A percentile compares a stretch with the other conserved stretches of the same genome.
Evolutionary conservation across 140 eudicot species (phyloP).

Genomic region (Anethum foeniculum): DNA sequence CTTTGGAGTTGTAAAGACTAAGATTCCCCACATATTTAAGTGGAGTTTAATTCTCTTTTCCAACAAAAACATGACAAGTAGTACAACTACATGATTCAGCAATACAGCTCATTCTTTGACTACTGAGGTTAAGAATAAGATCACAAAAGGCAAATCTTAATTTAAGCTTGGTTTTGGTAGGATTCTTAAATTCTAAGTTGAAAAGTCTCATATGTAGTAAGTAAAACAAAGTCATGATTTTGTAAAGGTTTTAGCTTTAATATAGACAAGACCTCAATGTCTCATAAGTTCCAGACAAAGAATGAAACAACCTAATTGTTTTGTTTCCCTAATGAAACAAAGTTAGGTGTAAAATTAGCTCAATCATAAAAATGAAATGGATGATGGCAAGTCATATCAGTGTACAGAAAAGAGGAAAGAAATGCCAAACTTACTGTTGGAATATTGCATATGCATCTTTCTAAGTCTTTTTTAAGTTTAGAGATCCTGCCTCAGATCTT

Average conservation of each 20-base stretch:
- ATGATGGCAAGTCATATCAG: conserved; percentile 26
- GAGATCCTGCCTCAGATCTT: conserved; percentile 54
- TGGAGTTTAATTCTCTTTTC: conserved; percentile 7
- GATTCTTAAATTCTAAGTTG: conserved; percentile 13
- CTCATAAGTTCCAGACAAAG: conserved; percentile 42
- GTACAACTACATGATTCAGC: conserved; percentile 11
- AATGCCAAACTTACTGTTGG: conserved; percentile 34
- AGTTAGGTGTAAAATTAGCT: conserved; percentile 7
- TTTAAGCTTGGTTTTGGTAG: conserved; percentile 18
- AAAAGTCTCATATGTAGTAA: neutral
- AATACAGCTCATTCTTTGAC: conserved; percentile 8
- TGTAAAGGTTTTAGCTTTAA: conserved; percentile 27
- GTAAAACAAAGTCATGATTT: conserved; percentile 20
- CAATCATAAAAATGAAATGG: conserved; percentile 12
- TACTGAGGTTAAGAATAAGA: conserved; percentile 3
- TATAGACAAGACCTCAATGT: conserved; percentile 39
- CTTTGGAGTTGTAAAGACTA: conserved; percentile 8
- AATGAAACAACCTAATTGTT: conserved; percentile 16
- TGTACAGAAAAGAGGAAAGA: conserved; percentile 21
- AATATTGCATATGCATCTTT: conserved; percentile 33
- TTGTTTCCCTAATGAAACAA: conserved; percentile 4
- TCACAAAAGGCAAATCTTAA: conserved; percentile 6
- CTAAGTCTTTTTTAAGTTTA: conserved; percentile 26
- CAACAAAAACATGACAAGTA: conserved; percentile 16
- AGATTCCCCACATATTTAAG: conserved; percentile 7